These are phyloP conservation scores for Kurtzmaniella quercitrusa DNA, from an alignment of 1,139 yeast species.

Conservation along the genomic window DNA sequence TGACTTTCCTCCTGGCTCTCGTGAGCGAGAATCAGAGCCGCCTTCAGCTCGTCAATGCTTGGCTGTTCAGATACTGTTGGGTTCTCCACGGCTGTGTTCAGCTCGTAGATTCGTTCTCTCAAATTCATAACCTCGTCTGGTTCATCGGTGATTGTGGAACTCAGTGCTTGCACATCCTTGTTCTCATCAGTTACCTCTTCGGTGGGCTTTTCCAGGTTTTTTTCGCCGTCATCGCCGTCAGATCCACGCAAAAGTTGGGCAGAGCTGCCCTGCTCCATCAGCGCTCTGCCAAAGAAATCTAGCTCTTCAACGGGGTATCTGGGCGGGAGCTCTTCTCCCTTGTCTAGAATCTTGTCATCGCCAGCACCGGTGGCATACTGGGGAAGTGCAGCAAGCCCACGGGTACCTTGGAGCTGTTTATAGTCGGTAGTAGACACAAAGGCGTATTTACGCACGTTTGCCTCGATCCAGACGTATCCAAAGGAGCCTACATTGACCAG, in stretches of 20 bases:
- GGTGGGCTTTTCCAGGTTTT: slow-evolving; percentile 12
- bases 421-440: slow-evolving; percentile 64
- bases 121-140: slow-evolving; percentile 40
- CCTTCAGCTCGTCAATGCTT: background rate
- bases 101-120: slow-evolving; percentile 35
- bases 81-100: slow-evolving; percentile 11
- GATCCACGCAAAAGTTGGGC: slow-evolving; percentile 5
- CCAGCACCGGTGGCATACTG: slow-evolving; percentile 26
- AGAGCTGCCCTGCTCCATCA: slow-evolving; percentile 2
- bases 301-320: slow-evolving; percentile 58
- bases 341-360: slow-evolving; percentile 53
- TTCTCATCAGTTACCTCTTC: slow-evolving; percentile 9
- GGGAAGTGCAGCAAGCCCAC: slow-evolving; percentile 43
- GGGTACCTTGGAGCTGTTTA: slow-evolving; percentile 36
- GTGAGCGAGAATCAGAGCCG: background rate
- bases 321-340: slow-evolving; percentile 74
- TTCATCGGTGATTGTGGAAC: slow-evolving; percentile 28
- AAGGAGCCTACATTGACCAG: slow-evolving; percentile 86
- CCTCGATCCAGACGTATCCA: slow-evolving; percentile 93
- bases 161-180: slow-evolving; percentile 11
- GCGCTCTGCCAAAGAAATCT: slow-evolving; percentile 56
- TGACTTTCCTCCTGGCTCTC: background rate
- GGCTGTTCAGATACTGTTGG: background rate
- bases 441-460: slow-evolving; percentile 90
- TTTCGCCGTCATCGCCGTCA: slow-evolving; percentile 11